phyloP scores from a whole-genome alignment of 2,329 filamentous ascomycete genomes.

The Orbilia brochopaga region DNA sequence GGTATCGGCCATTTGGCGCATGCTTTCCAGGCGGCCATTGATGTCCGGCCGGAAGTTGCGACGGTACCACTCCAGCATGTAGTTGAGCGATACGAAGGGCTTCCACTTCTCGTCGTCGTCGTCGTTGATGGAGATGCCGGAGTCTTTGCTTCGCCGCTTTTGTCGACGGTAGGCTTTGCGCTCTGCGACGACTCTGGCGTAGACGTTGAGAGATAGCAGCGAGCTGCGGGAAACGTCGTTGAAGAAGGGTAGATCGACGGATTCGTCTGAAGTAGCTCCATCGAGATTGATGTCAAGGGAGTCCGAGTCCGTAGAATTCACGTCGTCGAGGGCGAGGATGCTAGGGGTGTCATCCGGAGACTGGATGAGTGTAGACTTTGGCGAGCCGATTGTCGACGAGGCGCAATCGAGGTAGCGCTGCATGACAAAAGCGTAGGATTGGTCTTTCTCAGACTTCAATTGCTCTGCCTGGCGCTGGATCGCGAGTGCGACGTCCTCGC shows the following conservation, averaged over 20 bases:
- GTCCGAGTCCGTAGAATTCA: conserved; percentile 14
- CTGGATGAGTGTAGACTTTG: conserved; percentile 40
- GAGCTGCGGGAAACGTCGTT: conserved; percentile 18
- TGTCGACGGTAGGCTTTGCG: conserved; percentile 27
- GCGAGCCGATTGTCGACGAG: conserved; percentile 45
- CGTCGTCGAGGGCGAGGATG: conserved; percentile 34
- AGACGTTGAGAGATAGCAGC: conserved; percentile 32
- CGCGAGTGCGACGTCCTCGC: conserved; percentile 36
- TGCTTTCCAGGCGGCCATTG: conserved; percentile 28
- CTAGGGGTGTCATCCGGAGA: conserved; percentile 26
- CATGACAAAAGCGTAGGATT: conserved; percentile 46
- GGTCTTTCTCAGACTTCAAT: conserved; percentile 42
- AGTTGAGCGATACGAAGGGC: conserved; percentile 33
- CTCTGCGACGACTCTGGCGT: conserved; percentile 37
- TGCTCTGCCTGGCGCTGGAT: conserved; percentile 38
- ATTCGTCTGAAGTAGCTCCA: conserved; percentile 22
- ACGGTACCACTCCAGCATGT: conserved; percentile 47
- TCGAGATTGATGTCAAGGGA: not conserved
- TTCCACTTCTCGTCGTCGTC: conserved; percentile 40
- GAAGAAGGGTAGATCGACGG: conserved; percentile 22
- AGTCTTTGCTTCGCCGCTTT: conserved; percentile 36
- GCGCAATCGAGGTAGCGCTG: conserved; percentile 45
- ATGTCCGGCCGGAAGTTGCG: conserved; percentile 44
- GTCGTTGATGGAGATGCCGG: conserved; percentile 36
- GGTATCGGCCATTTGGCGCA: conserved; percentile 36